These are phyloP conservation scores for Suillus paluster DNA, from an alignment of 768 basidiomycete species.

Conservation along the genomic window DNA sequence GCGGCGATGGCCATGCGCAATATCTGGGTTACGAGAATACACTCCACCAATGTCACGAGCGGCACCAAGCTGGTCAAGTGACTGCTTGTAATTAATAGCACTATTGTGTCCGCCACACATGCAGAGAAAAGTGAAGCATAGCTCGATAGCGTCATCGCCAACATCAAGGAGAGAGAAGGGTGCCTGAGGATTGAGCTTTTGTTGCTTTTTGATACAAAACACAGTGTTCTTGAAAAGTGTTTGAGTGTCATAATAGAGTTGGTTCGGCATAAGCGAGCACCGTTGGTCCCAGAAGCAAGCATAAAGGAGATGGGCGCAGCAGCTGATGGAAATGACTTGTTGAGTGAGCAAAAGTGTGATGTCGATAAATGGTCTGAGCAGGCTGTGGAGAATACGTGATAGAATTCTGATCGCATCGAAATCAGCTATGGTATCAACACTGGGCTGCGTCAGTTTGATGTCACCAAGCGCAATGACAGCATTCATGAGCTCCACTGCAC, in stretches of 20 bases:
- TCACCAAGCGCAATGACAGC: conserved; percentile 9
- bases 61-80: not conserved
- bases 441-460: not conserved
- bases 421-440: not conserved
- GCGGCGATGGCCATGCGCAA: conserved; percentile 1
- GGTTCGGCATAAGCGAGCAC: conserved; percentile 30
- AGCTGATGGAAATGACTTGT: conserved; percentile 33
- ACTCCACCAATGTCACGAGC: not conserved
- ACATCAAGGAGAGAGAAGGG: conserved; percentile 26
- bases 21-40: not conserved
- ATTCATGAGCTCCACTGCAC: conserved; percentile 31
- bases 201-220: conserved; percentile 22
- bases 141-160: conserved; percentile 36
- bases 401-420: conserved; percentile 16
- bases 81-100: conserved; percentile 6
- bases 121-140: conserved; percentile 24
- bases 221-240: conserved; percentile 33
- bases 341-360: conserved; percentile 29
- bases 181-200: conserved; percentile 15
- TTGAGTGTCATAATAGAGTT: conserved; percentile 29
- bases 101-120: conserved; percentile 25
- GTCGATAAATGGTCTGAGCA: conserved; percentile 33
- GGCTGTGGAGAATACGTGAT: conserved; percentile 6
- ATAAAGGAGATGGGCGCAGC: conserved; percentile 31
- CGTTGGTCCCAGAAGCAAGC: conserved; percentile 18